phyloP scores from a whole-genome alignment of 495 filamentous ascomycete genomes.

The Daldinia concentrica region DNA sequence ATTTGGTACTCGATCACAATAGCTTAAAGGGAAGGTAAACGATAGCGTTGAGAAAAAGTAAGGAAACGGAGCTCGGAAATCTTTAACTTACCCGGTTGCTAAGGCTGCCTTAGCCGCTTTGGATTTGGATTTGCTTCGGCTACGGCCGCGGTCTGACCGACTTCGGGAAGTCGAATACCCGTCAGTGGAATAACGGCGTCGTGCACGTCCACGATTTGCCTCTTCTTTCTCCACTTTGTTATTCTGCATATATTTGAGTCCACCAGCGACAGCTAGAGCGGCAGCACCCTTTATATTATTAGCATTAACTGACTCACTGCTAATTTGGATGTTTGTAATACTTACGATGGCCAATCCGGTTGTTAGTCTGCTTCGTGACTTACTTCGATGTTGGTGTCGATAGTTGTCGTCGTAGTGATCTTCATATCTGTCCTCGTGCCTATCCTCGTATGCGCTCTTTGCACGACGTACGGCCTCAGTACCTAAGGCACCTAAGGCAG shows the following conservation, averaged over 20 bases:
- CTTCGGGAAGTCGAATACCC: conserved; percentile 46
- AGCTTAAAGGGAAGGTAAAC: neutral
- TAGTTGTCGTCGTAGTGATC: conserved; percentile 49
- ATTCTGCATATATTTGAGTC: conserved; percentile 76
- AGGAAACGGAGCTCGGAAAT: neutral
- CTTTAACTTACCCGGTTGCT: conserved; percentile 67
- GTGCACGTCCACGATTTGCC: conserved; percentile 72
- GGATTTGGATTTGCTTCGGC: conserved; percentile 68
- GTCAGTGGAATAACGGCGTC: conserved; percentile 63
- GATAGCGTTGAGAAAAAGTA: neutral
- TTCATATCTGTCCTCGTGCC: conserved; percentile 59
- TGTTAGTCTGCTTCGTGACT: conserved; percentile 60
- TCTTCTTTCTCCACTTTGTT: conserved; percentile 73
- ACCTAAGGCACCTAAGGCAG: conserved; percentile 81
- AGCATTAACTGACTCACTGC: conserved; percentile 1
- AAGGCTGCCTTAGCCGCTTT: conserved; percentile 80
- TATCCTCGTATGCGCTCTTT: conserved; percentile 74
- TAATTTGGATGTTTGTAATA: neutral
- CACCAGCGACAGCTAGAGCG: conserved; percentile 76
- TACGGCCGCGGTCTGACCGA: conserved; percentile 51
- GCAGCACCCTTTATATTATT: conserved; percentile 61
- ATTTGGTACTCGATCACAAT: neutral
- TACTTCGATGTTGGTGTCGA: conserved; percentile 43
- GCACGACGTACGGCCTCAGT: conserved; percentile 80
- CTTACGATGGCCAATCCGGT: conserved; percentile 77